Base-by-base conservation (phyloP, 345 rosid genomes). In the Xanthoceras sorbifolium region DNA sequence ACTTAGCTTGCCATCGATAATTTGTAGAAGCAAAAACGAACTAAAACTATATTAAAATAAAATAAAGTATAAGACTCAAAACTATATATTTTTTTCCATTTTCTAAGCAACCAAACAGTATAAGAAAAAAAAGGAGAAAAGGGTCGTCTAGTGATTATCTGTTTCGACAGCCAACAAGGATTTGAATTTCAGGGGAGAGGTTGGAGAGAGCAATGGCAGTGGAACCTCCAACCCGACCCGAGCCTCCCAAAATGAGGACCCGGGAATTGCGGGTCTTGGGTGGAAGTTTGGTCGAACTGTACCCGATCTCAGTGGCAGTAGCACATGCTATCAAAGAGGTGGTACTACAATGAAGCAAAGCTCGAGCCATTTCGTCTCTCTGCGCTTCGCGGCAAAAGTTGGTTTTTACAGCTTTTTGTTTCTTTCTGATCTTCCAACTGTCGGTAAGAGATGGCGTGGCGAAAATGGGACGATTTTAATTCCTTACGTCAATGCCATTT, bases 201-300 rank as follows among this genome's bases (percentile, higher is more conserved):
- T 89, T 90, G 83, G 94, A 84, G 68, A 95, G 99, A 67, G 98
- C 97, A 52, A 76, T 67, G 80, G 94, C 97, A 62, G 99, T 92
- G 80, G 99, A 95, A 31, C 98, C 99, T 10, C 99, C 99, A 23
- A 95, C 98, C 68, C 97, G 93, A 81, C 97, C 99, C 59, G 98
- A 92, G 44, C 99, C 99, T 34, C 99, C 99, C 46, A 95, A 76
- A 20, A 95, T 91, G 76, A 95, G 84, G n/a, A 95, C 92, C 73
- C 88, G 86, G 4, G 91, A 90, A 12, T 86, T 82, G 15, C 81
- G 78, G 17, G 87, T 83, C 84, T 79, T 87, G 36, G 79, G 86
- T 4, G 84, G 85, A 26, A 89, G 79, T 31, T 76, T 79, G 72
- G 83, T 84, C 25, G 75, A 77, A 28, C 73, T 76, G 54, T 70